phyloP scores from a whole-genome alignment of 179 eudicot genomes.

The Silene noctiflora region DNA sequence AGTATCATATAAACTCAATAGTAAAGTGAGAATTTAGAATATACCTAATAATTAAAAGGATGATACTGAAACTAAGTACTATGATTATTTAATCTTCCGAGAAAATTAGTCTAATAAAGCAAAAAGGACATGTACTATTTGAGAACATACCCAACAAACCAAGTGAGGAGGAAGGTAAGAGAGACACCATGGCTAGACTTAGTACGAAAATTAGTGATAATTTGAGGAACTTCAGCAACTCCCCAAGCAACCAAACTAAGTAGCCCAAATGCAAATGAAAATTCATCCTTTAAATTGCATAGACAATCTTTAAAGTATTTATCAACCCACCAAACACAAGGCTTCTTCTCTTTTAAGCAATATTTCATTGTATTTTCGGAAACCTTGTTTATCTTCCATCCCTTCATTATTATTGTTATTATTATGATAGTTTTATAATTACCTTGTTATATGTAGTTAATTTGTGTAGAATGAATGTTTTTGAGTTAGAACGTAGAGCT shows the following conservation, averaged over 20 bases:
- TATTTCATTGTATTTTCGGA: slow-evolving; percentile 26
- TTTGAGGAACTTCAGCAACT: slow-evolving; percentile 92
- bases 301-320: slow-evolving; percentile 71
- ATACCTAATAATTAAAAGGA: too few species aligned
- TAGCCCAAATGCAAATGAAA: slow-evolving; percentile 67
- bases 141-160: slow-evolving; percentile 39
- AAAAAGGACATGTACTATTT: too few species aligned
- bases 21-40: too few species aligned
- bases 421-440: neutral
- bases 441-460: neutral
- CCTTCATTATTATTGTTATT: slow-evolving; percentile 15
- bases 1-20: neutral
- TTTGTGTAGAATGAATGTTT: neutral
- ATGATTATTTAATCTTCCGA: too few species aligned
- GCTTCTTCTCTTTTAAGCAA: slow-evolving; percentile 53
- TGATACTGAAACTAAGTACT: too few species aligned
- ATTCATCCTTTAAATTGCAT: slow-evolving; percentile 56
- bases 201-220: slow-evolving; percentile 75
- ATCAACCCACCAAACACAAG: slow-evolving; percentile 60
- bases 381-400: slow-evolving; percentile 3
- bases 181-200: slow-evolving; percentile 95
- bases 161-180: slow-evolving; percentile 67
- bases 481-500: neutral
- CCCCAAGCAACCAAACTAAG: slow-evolving; percentile 78
- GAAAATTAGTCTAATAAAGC: too few species aligned